phyloP scores from a whole-genome alignment of 2,329 filamentous ascomycete species.

The Diaporthe australafricana region DNA sequence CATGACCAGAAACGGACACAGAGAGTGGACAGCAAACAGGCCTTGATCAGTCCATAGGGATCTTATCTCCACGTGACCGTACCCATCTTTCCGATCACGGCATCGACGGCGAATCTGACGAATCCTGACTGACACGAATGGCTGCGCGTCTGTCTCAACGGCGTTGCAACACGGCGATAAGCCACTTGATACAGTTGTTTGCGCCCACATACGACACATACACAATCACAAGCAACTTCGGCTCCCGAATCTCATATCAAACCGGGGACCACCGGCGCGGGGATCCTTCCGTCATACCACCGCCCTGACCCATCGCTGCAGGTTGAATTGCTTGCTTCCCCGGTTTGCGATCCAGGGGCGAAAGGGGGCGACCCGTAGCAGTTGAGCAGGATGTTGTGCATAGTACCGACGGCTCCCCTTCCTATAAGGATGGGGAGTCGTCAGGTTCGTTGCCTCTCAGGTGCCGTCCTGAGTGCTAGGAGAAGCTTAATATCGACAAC shows the following conservation, averaged over 20 bases:
- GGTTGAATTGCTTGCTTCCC: not conserved
- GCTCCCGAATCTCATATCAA: constrained; percentile 33
- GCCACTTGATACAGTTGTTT: not conserved
- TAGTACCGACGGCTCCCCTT: constrained; percentile 19
- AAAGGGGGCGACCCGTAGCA: constrained; percentile 8
- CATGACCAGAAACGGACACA: not conserved
- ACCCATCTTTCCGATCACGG: constrained; percentile 29
- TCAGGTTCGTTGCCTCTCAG: constrained; percentile 9
- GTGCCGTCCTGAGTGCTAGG: not conserved
- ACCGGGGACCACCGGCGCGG: constrained; percentile 21
- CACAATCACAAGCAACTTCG: constrained; percentile 6
- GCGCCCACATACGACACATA: not conserved
- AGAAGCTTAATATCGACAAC: not conserved
- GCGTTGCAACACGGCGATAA: not conserved
- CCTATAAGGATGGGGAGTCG: constrained; percentile 25
- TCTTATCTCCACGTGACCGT: constrained; percentile 37
- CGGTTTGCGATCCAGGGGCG: not conserved
- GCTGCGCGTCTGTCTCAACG: constrained; percentile 3
- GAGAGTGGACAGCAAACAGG: not conserved
- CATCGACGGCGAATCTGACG: constrained; percentile 27
- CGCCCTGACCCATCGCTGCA: constrained; percentile 1
- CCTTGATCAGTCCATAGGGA: not conserved
- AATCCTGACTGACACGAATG: constrained; percentile 18
- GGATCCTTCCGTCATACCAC: constrained; percentile 29
- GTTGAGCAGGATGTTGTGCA: constrained; percentile 19